A percentile compares a stretch with the other conserved stretches of the same genome.
Conservation (phyloP, 2,329 filamentous ascomycete genomes). For the Dothideomycetidae sp. region DNA sequence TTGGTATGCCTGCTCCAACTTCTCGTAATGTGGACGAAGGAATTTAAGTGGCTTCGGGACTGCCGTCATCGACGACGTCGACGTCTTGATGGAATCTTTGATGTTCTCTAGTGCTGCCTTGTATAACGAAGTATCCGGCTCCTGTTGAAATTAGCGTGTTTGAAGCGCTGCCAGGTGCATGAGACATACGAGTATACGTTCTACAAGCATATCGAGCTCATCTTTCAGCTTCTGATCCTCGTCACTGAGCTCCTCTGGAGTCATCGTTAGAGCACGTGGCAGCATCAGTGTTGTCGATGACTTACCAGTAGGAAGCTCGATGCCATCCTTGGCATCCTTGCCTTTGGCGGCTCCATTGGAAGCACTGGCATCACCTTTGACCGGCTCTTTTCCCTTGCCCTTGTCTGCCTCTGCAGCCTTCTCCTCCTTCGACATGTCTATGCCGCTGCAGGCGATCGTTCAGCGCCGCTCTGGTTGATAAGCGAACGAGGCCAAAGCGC, state of each 20-base stretch:
- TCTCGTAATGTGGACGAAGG: conserved; percentile 88
- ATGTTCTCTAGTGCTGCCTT: conserved; percentile 87
- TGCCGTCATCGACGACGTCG: conserved; percentile 97
- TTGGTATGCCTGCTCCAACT: conserved; percentile 74
- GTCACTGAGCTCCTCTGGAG: conserved; percentile 78
- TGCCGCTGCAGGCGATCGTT: conserved; percentile 2
- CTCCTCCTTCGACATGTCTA: conserved; percentile 80
- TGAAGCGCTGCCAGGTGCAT: no score
- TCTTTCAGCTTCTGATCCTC: conserved; percentile 97
- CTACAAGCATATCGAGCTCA: conserved; percentile 95
- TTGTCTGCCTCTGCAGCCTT: conserved; percentile 77
- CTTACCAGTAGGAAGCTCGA: conserved; percentile 41
- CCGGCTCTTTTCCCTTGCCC: conserved; percentile 81
- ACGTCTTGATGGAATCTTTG: conserved; percentile 97
- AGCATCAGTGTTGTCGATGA: not conserved
- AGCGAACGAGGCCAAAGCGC: not conserved
- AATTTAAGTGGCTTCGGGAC: conserved; percentile 98
- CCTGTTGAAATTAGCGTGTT: conserved; percentile 45
- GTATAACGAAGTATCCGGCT: conserved; percentile 75
- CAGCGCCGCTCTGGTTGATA: not conserved
- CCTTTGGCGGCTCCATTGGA: conserved; percentile 41
- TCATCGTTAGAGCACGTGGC: conserved; percentile 1
- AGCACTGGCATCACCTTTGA: conserved; percentile 34
- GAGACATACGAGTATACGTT: conserved; percentile 63
- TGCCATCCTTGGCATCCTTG: conserved; percentile 61